Evolutionary conservation across 768 basidiomycete species (phyloP).

Genomic region (Leccinum obscurum): DNA sequence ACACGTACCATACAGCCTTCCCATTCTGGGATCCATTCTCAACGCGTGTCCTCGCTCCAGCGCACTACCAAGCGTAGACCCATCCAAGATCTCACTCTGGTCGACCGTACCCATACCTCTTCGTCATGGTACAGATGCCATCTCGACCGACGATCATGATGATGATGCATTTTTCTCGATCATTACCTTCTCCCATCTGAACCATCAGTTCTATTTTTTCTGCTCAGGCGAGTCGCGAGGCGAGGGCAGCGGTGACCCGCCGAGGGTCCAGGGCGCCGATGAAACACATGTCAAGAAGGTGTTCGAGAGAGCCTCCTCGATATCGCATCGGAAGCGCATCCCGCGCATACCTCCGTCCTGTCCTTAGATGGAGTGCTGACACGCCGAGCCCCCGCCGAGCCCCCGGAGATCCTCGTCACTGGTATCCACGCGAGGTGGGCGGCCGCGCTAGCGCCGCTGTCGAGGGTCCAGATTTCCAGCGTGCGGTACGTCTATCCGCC

Average conservation of each 20-base stretch:
- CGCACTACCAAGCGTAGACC: conserved; percentile 11
- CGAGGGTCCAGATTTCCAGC: neutral
- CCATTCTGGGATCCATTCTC: conserved; percentile 19
- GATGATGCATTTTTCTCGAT: conserved; percentile 19
- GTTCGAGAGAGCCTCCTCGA: conserved; percentile 7
- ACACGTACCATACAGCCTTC: conserved; percentile 13
- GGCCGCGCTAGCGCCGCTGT: conserved; percentile 10
- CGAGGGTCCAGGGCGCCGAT: conserved; percentile 4
- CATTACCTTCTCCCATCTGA: conserved; percentile 10
- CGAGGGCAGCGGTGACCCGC: neutral
- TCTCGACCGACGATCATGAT: neutral
- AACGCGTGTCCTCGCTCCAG: conserved; percentile 18
- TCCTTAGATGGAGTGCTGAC: neutral
- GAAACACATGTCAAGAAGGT: conserved; percentile 17
- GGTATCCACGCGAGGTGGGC: conserved; percentile 13
- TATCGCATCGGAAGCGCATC: conserved; percentile 1
- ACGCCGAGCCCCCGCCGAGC: conserved; percentile 6
- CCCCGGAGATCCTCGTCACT: conserved; percentile 12
- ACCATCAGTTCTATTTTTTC: conserved; percentile 16
- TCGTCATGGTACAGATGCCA: neutral
- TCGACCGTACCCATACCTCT: conserved; percentile 17
- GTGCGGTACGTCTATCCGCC: too few relatives aligned
- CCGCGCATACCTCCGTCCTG: neutral
- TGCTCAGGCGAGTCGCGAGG: conserved; percentile 16
- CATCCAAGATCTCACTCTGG: conserved; percentile 20